A percentile compares a stretch with the other conserved stretches of the same genome.
Evolutionary conservation across 2,329 filamentous ascomycete species (phyloP).

Genomic region (Lachnum nothofagi): DNA sequence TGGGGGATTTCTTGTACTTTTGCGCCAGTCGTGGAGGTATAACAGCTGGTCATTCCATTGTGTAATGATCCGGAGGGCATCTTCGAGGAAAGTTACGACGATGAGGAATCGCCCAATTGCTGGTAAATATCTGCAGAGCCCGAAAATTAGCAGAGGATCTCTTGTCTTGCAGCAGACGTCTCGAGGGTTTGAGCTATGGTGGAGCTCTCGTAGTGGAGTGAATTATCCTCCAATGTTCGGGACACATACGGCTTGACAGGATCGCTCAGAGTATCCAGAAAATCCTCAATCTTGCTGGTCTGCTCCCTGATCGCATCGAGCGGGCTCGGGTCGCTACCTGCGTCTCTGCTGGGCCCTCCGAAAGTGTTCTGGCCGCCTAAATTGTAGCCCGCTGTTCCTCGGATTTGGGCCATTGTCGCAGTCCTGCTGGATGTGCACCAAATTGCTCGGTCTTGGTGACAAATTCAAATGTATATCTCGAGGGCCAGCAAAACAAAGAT

Average conservation of each 20-base stretch:
- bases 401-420: slow-evolving; percentile 51
- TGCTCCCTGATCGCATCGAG: slow-evolving; percentile 88
- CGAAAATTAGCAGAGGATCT: slow-evolving; percentile 17
- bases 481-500: slow-evolving; percentile 7
- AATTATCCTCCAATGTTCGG: not conserved
- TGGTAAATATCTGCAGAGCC: slow-evolving; percentile 68
- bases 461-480: slow-evolving; percentile 4
- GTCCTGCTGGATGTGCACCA: slow-evolving; percentile 28
- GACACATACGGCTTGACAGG: slow-evolving; percentile 85
- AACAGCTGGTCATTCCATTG: slow-evolving; percentile 95
- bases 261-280: slow-evolving; percentile 79
- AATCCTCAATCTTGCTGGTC: slow-evolving; percentile 97
- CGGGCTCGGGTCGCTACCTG: slow-evolving; percentile 33
- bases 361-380: slow-evolving; percentile 35
- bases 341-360: slow-evolving; percentile 32
- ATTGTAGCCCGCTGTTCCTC: slow-evolving; percentile 46
- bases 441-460: slow-evolving; percentile 14
- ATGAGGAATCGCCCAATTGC: slow-evolving; percentile 96
- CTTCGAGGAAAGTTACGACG: slow-evolving; percentile 96
- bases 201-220: slow-evolving; percentile 8
- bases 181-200: not conserved
- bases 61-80: slow-evolving; percentile 90
- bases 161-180: not conserved
- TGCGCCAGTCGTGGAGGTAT: slow-evolving; percentile 86
- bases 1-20: slow-evolving; percentile 57